Conservation (phyloP, 2,329 filamentous ascomycete species). For the Rhynchosporium secalis region DNA sequence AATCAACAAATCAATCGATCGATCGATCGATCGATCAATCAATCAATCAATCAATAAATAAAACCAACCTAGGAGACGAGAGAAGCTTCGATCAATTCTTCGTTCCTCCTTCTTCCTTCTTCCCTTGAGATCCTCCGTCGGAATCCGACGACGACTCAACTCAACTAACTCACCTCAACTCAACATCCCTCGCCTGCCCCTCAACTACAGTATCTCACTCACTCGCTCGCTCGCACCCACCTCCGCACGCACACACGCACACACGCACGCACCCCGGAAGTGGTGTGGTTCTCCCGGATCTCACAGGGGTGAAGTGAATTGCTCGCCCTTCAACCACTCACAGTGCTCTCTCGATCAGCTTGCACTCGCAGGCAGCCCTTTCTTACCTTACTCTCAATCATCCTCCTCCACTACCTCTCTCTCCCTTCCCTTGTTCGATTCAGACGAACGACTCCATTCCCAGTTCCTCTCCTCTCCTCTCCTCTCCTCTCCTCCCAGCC, state of each 20-base stretch:
- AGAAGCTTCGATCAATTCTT: too few species aligned
- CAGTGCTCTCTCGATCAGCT: background rate
- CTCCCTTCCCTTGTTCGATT: conserved; percentile 3
- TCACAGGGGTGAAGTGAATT: conserved; percentile 8
- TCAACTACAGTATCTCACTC: too few species aligned
- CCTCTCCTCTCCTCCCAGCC: conserved; percentile 10
- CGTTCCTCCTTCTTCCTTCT: background rate
- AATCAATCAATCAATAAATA: too few species aligned
- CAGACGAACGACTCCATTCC: conserved; percentile 13
- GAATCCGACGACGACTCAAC: too few species aligned
- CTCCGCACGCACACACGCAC: background rate
- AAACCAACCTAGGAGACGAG: too few species aligned
- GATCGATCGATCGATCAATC: too few species aligned
- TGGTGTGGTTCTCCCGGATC: conserved; percentile 14
- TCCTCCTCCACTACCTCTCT: background rate
- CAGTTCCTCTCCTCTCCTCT: conserved; percentile 15
- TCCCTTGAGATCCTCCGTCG: background rate
- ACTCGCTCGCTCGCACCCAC: background rate
- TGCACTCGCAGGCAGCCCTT: background rate
- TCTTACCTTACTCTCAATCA: too few species aligned
- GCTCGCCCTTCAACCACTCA: background rate
- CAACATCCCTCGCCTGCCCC: too few species aligned
- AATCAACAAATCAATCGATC: too few species aligned
- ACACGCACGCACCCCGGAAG: conserved; percentile 7
- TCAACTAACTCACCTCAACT: too few species aligned